Base-by-base conservation (phyloP, 345 rosid genomes). In the Microcos paniculata region DNA sequence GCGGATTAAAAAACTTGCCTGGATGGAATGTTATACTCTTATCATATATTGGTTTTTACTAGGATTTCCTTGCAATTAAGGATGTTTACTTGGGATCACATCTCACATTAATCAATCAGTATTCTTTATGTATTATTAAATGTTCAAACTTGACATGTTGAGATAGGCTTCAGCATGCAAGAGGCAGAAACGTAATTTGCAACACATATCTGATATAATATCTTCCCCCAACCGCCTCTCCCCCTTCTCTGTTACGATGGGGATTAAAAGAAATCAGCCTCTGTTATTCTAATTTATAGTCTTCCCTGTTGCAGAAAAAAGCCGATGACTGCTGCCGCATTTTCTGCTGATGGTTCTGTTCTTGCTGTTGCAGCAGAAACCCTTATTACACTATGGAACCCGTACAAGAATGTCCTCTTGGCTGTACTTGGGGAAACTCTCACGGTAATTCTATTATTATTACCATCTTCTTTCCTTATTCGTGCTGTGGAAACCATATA, bases 311-410 rank as follows among this genome's bases (percentile, higher is more conserved):
- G 74, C 88, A 96, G 99, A 75, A 96, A 87, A 80, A 91, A 80
- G 82, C 92, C 93, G 24, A 87, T 93, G 97, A 92, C 96, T 38
- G 97, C 99, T 76, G 99, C 97, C 72, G 80, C 95, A 49, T 96
- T 96, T 85, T 96, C 99, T 76, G 83, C 86, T 1, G 99, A 96
- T 84, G 99, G 99, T 84, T 86, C 97, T 76, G 94, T 96, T 78
- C 93, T 96, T 8, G 99, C 98, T 64, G 94, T 93, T 88, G 97
- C 97, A 0, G 98, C 97, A 62, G 97, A 93, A 85, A 89, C 91
- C 77, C 84, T 87, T 56, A 89, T 96, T 73, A 96, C 98, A 9
- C 81, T 96, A 61, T 93, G 99, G 99, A 92, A 96, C 76, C 96
- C 97, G 6, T 87, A 85, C 66, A 85, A 80, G 78, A 93, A 93